Conservation (phyloP, 108 stramenopile genomes). For the Bacterosira constricta region DNA sequence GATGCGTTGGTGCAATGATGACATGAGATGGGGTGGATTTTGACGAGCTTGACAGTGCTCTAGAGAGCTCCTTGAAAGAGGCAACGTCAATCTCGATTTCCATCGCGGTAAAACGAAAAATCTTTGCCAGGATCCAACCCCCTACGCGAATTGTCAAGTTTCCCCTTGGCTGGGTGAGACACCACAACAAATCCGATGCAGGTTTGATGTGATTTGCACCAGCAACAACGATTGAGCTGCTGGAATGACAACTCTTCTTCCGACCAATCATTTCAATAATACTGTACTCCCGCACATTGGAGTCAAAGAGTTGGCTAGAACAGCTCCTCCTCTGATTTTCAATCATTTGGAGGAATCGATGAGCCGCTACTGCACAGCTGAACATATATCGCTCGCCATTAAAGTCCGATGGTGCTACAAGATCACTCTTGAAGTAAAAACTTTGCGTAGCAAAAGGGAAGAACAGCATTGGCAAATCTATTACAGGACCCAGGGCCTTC, state of each 20-base stretch:
- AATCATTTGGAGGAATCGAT: conserved; percentile 57
- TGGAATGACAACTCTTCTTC: conserved; percentile 5
- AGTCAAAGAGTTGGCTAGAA: background rate
- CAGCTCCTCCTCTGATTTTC: conserved; percentile 18
- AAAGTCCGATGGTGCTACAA: conserved; percentile 65
- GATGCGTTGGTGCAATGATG: conserved; percentile 85
- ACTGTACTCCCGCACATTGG: conserved; percentile 7
- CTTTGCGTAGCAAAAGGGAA: conserved; percentile 77
- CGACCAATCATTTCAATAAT: background rate
- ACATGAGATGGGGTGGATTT: conserved; percentile 30
- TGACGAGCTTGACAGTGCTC: conserved; percentile 12
- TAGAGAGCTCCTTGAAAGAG: conserved; percentile 51
- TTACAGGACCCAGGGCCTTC: conserved; percentile 43
- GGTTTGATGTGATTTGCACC: conserved; percentile 46
- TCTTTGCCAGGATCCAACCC: conserved; percentile 62
- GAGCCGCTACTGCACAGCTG: conserved; percentile 72
- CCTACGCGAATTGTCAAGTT: conserved; percentile 57
- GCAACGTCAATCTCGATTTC: conserved; percentile 74
- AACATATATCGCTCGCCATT: conserved; percentile 84
- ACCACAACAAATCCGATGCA: conserved; percentile 70
- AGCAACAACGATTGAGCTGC: conserved; percentile 53
- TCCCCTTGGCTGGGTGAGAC: conserved; percentile 77
- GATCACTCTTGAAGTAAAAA: conserved; percentile 74
- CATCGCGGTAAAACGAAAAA: conserved; percentile 55
- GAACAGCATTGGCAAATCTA: conserved; percentile 86